These are phyloP conservation scores for Telfairia occidentalis DNA, from an alignment of 331 rosid genomes.

Conservation along the genomic window DNA sequence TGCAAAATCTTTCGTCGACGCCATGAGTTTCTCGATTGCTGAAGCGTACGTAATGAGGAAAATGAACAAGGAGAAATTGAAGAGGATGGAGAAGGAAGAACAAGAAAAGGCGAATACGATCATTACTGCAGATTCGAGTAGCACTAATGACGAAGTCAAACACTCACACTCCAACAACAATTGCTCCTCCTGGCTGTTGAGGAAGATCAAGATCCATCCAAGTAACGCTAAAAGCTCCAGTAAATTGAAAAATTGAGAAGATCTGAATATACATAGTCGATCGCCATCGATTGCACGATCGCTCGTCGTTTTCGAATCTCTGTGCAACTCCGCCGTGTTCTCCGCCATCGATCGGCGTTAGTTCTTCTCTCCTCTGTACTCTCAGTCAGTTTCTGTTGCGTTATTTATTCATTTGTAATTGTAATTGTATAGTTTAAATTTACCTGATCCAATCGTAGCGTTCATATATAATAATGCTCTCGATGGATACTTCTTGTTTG, in stretches of 20 bases:
- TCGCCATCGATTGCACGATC: not conserved
- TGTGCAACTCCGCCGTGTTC: not conserved
- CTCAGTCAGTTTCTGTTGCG: not conserved
- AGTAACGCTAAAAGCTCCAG: not conserved
- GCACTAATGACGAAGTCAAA: not conserved
- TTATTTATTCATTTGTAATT: not conserved
- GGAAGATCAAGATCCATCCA: conserved; percentile 7
- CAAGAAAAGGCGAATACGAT: not conserved
- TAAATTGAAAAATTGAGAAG: not conserved
- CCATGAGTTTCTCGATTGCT: conserved; percentile 27
- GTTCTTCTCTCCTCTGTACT: not conserved
- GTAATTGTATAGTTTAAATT: not conserved
- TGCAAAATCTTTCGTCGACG: not conserved
- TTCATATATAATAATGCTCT: not conserved
- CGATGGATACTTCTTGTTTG: not conserved
- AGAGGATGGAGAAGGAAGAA: conserved; percentile 16
- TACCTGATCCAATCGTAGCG: not conserved
- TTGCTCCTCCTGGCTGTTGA: not conserved
- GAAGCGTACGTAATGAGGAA: conserved; percentile 31
- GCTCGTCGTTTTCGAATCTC: not conserved
- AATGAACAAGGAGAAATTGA: conserved; percentile 27
- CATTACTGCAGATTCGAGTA: not conserved
- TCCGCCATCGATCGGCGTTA: too few relatives aligned
- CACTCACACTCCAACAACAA: not conserved
- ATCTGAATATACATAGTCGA: not conserved